Evolutionary conservation across 1,284 basidiomycete species (phyloP).

Genomic region (Cryptococcus maquisensis): DNA sequence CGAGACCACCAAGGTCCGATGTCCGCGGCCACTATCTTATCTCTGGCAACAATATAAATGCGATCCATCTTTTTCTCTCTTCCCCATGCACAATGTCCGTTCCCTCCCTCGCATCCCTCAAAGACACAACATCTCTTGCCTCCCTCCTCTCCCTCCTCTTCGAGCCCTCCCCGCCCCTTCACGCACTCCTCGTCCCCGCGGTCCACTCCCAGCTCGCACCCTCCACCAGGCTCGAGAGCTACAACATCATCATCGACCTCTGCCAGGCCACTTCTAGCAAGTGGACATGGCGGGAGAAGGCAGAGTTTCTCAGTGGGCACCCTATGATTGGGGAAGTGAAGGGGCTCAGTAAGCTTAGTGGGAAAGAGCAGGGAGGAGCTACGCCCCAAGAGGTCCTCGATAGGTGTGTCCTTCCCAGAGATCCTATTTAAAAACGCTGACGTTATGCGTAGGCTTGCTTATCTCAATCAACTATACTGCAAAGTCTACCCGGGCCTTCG

Average conservation of each 20-base stretch:
- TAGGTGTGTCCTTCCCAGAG: slow-evolving; percentile 23
- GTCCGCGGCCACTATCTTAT: slow-evolving; percentile 1
- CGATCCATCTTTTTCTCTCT: not conserved
- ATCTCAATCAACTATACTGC: slow-evolving; percentile 76
- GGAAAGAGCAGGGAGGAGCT: slow-evolving; percentile 64
- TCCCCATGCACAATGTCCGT: not conserved
- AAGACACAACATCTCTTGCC: slow-evolving; percentile 9
- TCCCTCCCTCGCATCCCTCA: slow-evolving; percentile 6
- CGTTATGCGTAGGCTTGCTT: slow-evolving; percentile 30
- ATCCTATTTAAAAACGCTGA: not conserved
- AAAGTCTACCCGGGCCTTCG: slow-evolving; percentile 65
- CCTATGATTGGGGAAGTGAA: slow-evolving; percentile 74
- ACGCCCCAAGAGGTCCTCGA: slow-evolving; percentile 38
- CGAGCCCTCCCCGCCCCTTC: slow-evolving; percentile 29
- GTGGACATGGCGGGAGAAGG: slow-evolving; percentile 61
- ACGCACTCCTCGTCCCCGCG: slow-evolving; percentile 26
- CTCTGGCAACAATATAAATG: not conserved
- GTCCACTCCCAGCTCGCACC: slow-evolving; percentile 17
- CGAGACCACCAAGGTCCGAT: not conserved
- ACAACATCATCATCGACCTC: slow-evolving; percentile 60
- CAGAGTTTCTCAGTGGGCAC: slow-evolving; percentile 72
- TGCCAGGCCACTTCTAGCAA: slow-evolving; percentile 55
- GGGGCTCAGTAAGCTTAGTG: slow-evolving; percentile 65
- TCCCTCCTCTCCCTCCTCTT: slow-evolving; percentile 28
- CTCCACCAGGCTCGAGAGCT: slow-evolving; percentile 46